phyloP scores from a whole-genome alignment of 1,139 yeast species.

The Taiozyma sp. region DNA sequence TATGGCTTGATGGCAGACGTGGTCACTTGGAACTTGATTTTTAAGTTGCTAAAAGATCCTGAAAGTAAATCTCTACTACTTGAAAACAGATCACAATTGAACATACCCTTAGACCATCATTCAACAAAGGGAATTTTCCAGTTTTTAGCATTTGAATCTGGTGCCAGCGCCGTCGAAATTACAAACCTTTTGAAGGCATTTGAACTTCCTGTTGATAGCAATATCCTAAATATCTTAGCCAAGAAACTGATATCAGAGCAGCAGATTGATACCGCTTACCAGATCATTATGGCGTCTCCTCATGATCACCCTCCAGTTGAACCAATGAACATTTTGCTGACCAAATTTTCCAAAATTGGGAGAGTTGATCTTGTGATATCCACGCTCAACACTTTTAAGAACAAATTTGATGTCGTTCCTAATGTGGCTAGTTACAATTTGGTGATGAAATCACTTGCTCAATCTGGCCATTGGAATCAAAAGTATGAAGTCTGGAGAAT shows the following conservation, averaged over 20 bases:
- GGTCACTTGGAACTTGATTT: constrained; percentile 35
- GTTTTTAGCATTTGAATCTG: constrained; percentile 6
- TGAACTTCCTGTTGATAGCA: constrained; percentile 22
- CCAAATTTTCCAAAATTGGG: constrained; percentile 26
- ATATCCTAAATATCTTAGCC: constrained; percentile 22
- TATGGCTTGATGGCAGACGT: constrained; percentile 28
- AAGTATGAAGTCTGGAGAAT: constrained; percentile 23
- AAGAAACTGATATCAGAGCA: constrained; percentile 22
- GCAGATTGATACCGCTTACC: constrained; percentile 23
- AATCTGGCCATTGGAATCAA: constrained; percentile 26
- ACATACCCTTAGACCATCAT: constrained; percentile 21
- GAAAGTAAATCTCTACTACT: constrained; percentile 24
- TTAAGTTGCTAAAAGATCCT: constrained; percentile 25
- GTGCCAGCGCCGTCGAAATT: constrained; percentile 8
- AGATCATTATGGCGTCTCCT: not conserved
- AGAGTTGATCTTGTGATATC: constrained; percentile 29
- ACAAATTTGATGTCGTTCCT: constrained; percentile 23
- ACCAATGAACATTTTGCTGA: constrained; percentile 27
- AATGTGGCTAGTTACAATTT: constrained; percentile 26
- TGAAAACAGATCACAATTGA: constrained; percentile 23
- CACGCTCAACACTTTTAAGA: constrained; percentile 25
- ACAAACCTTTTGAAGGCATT: constrained; percentile 19
- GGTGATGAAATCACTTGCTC: constrained; percentile 29
- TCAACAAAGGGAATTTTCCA: constrained; percentile 11
- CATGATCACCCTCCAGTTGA: constrained; percentile 8